Percentiles rank a stretch among this genome's conserved stretches.
Conservation (phyloP, 306 rosid genomes). For the Quercus wislizeni region DNA sequence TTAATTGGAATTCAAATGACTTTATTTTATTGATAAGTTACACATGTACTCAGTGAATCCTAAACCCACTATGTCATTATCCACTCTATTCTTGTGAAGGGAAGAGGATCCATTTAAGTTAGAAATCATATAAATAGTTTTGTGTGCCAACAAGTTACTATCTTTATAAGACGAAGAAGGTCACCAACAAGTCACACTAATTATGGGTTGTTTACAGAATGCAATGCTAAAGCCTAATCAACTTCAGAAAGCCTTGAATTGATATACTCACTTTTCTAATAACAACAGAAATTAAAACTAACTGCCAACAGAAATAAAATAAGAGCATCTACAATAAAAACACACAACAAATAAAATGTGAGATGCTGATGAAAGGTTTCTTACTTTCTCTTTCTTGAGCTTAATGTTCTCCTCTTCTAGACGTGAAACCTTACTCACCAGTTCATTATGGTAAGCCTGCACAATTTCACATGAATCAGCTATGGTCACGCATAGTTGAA, state of each 20-base stretch:
- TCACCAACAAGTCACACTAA: conserved; percentile 1
- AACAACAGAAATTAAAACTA: background rate
- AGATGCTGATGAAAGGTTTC: background rate
- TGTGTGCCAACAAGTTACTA: background rate
- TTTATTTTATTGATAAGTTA: too few relatives aligned
- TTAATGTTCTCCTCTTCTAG: conserved; percentile 55
- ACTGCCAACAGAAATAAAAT: background rate
- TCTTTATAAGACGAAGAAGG: background rate
- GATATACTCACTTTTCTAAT: background rate
- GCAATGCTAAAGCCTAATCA: background rate
- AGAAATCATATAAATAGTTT: background rate
- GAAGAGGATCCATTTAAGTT: background rate
- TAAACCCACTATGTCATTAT: background rate
- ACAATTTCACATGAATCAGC: conserved; percentile 18
- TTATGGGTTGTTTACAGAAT: background rate
- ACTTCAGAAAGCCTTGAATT: background rate
- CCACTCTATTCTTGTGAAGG: background rate
- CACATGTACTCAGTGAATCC: background rate
- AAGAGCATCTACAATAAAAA: conserved; percentile 1
- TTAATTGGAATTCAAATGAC: too few relatives aligned
- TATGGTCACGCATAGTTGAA: background rate
- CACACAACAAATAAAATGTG: background rate
- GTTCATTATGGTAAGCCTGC: conserved; percentile 68
- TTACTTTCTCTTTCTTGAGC: conserved; percentile 75
- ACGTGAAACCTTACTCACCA: conserved; percentile 63